Base-by-base conservation (phyloP, 139 green algal species). In the Auxenochlorella pyrenoidosa region DNA sequence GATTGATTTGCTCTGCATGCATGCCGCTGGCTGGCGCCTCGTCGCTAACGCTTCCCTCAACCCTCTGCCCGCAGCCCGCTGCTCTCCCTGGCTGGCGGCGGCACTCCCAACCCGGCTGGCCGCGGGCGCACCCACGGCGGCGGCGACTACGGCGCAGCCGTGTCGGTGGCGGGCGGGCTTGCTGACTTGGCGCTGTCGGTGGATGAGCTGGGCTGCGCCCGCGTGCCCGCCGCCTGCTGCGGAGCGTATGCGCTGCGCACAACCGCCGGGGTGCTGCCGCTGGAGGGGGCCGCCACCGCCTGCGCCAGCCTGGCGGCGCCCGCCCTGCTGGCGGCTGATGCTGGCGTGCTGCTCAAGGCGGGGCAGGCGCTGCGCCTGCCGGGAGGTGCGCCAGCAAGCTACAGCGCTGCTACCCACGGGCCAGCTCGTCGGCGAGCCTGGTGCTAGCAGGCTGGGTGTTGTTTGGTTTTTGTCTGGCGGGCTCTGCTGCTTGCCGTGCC, bases 291-390 rank as follows among this genome's bases (percentile, higher is more conserved):
- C 21, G 16, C 47, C 70, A 38, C n/a, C 36, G 43, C 54, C 32
- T 84, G 34, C 10, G 32, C 34, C 75, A 88, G 71, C 65, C 77
- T 91, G 75, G 79, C 75, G 18, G 73, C 85, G 0, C 26, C 84
- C 19, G 40, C 83, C 0, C 78, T 91, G 43, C 43, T 89, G 76
- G 63, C 88, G 0, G 44, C 54, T 1, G 84, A 89, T 32, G 43
- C 84, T 22, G 8, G 15, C 26, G 10, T 80, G 63, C 54, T 91
- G 51, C 66, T 83, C 24, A 68, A 63, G 70, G 84, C 76, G 44
- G 84, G 85, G 5, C 44, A 82, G 58, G 88, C 85, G 70, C 84
- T 91, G 84, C 51, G 82, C 72, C 65, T 91, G 47, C 88, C 88
- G 30, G 71, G 71, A 63, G 78, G 66, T 83, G 87, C 8, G 75